Conservation (phyloP, 23 red algal genomes). For the Gracilaria gracilis region DNA sequence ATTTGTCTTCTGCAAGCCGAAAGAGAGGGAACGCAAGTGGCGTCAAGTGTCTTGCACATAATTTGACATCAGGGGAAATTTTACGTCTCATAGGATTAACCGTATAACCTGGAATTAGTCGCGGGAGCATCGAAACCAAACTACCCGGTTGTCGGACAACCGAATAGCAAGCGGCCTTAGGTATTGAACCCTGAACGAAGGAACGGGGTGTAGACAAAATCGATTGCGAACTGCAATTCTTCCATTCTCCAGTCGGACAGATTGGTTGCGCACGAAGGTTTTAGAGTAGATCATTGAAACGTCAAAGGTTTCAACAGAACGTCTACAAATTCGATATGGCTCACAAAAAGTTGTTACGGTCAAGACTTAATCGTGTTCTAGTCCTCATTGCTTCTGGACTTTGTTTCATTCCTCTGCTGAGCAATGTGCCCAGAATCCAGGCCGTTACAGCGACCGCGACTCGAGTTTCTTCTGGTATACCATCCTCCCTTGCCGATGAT, state of each 20-base stretch:
- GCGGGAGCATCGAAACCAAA: too few relatives aligned
- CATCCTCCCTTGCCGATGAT: not conserved
- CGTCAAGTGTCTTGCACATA: too few relatives aligned
- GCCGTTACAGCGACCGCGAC: not conserved
- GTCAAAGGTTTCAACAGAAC: not conserved
- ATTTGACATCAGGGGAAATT: too few relatives aligned
- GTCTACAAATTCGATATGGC: not conserved
- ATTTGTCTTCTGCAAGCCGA: too few relatives aligned
- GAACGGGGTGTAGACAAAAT: too few relatives aligned
- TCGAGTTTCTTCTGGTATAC: not conserved
- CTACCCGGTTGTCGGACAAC: too few relatives aligned
- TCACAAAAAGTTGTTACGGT: not conserved
- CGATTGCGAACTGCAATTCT: not conserved
- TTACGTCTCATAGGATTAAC: too few relatives aligned
- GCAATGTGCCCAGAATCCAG: not conserved
- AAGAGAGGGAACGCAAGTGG: too few relatives aligned
- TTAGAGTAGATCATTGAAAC: not conserved
- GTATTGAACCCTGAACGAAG: too few relatives aligned
- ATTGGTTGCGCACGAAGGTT: too few relatives aligned
- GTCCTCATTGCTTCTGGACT: conserved; percentile 13
- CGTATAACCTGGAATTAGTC: too few relatives aligned
- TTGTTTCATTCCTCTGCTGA: not conserved
- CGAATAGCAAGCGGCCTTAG: too few relatives aligned
- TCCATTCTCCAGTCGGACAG: not conserved
- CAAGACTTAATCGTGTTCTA: not conserved